Conservation (phyloP, 2,329 filamentous ascomycete species). For the Paraconiothyrium sp. region DNA sequence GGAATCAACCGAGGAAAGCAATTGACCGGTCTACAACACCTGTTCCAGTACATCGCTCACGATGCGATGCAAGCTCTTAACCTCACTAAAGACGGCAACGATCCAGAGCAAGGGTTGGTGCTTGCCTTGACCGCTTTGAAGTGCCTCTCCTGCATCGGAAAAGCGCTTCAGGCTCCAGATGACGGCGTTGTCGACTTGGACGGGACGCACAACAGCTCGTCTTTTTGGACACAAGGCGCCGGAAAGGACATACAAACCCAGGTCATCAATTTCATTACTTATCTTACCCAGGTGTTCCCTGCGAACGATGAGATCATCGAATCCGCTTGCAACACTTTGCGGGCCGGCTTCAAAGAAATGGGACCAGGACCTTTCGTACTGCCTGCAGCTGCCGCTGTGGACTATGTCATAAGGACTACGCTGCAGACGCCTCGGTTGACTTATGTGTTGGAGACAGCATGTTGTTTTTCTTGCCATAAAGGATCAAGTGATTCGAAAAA, state of each 20-base stretch:
- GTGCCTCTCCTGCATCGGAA: constrained; percentile 75
- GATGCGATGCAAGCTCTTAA: constrained; percentile 62
- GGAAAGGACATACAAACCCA: constrained; percentile 62
- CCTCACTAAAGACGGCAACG: constrained; percentile 42
- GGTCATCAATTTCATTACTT: constrained; percentile 62
- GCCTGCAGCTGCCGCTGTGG: constrained; percentile 70
- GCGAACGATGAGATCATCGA: constrained; percentile 74
- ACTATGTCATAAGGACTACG: constrained; percentile 69
- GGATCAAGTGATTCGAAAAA: constrained; percentile 50
- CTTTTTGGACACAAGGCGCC: constrained; percentile 60
- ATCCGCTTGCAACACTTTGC: constrained; percentile 74
- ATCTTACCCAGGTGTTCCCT: constrained; percentile 63
- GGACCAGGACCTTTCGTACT: constrained; percentile 82
- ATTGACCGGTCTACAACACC: constrained; percentile 62
- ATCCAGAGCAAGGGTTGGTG: constrained; percentile 54
- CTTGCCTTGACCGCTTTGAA: constrained; percentile 66
- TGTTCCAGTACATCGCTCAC: constrained; percentile 69
- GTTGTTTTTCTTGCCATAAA: constrained; percentile 63
- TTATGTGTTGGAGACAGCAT: constrained; percentile 74
- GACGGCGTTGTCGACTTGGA: constrained; percentile 76
- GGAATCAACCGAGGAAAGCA: constrained; percentile 67
- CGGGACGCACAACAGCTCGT: constrained; percentile 50
- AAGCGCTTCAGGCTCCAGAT: constrained; percentile 73
- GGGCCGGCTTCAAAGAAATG: constrained; percentile 78
- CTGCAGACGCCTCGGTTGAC: constrained; percentile 73